phyloP scores from a whole-genome alignment of 2,329 filamentous ascomycete species.

The Triangularia setosa region DNA sequence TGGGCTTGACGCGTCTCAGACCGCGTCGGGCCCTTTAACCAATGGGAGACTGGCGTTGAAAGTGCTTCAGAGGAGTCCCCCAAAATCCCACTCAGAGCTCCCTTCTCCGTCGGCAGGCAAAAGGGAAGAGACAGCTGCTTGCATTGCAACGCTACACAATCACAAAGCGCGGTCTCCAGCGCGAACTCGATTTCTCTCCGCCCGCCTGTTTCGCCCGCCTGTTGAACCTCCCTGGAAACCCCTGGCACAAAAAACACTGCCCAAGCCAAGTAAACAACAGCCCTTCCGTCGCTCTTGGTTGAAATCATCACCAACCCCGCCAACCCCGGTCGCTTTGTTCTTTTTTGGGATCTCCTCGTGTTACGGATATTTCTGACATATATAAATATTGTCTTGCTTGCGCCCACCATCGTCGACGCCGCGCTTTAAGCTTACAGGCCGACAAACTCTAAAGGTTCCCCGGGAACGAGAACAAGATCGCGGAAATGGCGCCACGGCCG shows the following conservation, averaged over 20 bases:
- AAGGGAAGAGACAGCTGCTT: neutral
- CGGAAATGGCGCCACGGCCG: slow-evolving; percentile 37
- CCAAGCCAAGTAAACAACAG: neutral
- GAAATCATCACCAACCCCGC: neutral
- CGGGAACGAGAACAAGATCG: neutral
- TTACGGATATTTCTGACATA: neutral
- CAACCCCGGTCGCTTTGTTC: neutral
- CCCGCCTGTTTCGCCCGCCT: neutral
- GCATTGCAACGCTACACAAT: neutral
- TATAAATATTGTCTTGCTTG: neutral
- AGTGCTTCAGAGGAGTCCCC: neutral
- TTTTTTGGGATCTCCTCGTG: neutral
- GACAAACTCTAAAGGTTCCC: neutral
- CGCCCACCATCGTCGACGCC: neutral
- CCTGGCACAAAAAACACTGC: neutral
- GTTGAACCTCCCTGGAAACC: neutral
- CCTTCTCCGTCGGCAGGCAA: neutral
- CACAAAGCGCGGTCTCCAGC: neutral
- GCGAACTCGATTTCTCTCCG: neutral
- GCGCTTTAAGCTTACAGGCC: neutral
- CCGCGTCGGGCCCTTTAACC: slow-evolving; percentile 14
- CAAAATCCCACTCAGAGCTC: slow-evolving; percentile 5
- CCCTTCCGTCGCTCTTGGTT: neutral
- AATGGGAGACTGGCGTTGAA: slow-evolving; percentile 18
- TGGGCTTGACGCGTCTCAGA: slow-evolving; percentile 21